Evolutionary conservation across 192 early-diverging fungal species (phyloP), one percentile per base, ranked within the genome.

Genomic region (Lunasporangiospora selenospora): DNA sequence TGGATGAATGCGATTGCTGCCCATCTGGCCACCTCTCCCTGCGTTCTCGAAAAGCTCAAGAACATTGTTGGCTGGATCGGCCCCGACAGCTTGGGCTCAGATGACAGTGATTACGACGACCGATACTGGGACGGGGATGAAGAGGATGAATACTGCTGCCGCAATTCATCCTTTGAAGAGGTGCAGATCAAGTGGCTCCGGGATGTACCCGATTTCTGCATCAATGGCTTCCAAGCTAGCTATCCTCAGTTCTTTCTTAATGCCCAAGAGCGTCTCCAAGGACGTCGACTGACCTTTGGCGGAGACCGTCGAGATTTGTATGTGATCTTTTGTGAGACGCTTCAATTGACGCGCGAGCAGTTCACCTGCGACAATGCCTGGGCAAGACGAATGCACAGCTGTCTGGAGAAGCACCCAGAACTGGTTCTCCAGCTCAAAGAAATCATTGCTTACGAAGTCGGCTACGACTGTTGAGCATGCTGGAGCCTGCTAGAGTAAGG

Each of bases 181-280:
- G 59, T 71, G 6, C 58, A 71, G 44, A 71, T 71, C 54, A 71
- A 71, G 53, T 71, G 67, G 67, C 30, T 71, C 16, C 51, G 67
- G 1, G 67, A 71, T 43, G 21, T 71, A 1, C 30, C 48, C 4
- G 59, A 61, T 36, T 71, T 71, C 33, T 8, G 59, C 2, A 27
- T 71, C 32, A 59, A 71, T 24, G 33, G 24, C 15, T 71, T 71
- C 19, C 0, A 71, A 33, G 8, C 50, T 21, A 47, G 42, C 33
- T 71, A 71, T 19, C 67, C 67, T n/a, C 67, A 71, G 38, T 71
- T 71, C 47, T 62, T 71, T 52, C 27, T 57, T n/a, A 71, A 71
- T 51, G 67, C 53, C 0, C 52, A 53, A 23, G 59, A 71, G 37
- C n/a, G 36, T 2, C 67, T 71, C 3, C 52, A 62, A 21, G 67